Evolutionary conservation across 176 grass and related monocot genomes (phyloP), one percentile per base, ranked within the genome.

Genomic region (Hyparrhenia diplandra): DNA sequence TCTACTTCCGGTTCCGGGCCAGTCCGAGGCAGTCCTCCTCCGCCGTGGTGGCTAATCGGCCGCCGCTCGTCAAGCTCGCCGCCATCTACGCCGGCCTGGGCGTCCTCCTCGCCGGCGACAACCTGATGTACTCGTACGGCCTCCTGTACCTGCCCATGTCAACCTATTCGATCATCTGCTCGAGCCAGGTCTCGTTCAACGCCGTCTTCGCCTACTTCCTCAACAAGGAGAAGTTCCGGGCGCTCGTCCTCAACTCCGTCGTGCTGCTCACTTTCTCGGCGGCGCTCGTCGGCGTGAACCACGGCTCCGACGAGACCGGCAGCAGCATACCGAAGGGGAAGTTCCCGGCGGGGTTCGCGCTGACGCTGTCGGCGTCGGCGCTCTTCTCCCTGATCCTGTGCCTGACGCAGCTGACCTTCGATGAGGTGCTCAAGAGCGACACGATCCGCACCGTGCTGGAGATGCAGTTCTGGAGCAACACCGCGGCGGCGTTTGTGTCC

Each of bases 141-240:
- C 86, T 94, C 21, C 77, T 89, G 28, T 94, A 94, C 86, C 86
- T 91, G 73, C 82, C 92, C 7, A 64, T 91, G 49, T 94, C 84
- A 0, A 91, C 92, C 13, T 94, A 82, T 75, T 84, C 92, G 2
- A 70, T 94, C 81, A 46, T 91, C 68, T 59, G 77, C 60, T 72
- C 86, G 18, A 87, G 77, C 47, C 92, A 89, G 86, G 77, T 94
- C 29, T 83, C 70, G 25, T 94, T 94, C 89, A 91, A 82, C 68
- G 92, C 84, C 72, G 58, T 94, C 86, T 94, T 94, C 74, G 77
- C 92, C 68, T 89, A 87, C 84, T 91, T 94, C 86, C 46, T 94
- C 6, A 94, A 94, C 77, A 77, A 69, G 29, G 69, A 94, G 43
- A 94, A 73, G 73, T 80, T 94, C 73, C 84, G 81, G 8, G 77